phyloP scores from a whole-genome alignment of 805 yeast species.

The Kluyveromyces aestuarii region DNA sequence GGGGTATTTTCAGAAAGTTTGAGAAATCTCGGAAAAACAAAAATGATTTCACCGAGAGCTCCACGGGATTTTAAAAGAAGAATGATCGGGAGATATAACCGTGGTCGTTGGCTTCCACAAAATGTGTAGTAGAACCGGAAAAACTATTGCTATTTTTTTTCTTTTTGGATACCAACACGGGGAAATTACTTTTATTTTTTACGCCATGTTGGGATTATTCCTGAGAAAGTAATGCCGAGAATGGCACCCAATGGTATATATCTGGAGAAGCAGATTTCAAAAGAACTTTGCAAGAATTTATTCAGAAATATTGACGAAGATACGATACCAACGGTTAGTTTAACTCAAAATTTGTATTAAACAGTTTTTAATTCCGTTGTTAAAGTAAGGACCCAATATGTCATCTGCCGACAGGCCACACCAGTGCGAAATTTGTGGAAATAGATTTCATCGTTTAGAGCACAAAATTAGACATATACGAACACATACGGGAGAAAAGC shows the following conservation, averaged over 20 bases:
- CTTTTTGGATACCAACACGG: not conserved
- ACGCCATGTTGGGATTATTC: not conserved
- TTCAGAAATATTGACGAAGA: too few relatives aligned
- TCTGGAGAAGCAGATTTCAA: not conserved
- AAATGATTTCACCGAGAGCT: too few relatives aligned
- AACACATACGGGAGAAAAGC: slow-evolving; percentile 91
- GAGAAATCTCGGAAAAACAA: too few relatives aligned
- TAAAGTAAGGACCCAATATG: not conserved
- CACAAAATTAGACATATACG: slow-evolving; percentile 88
- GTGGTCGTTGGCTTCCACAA: too few relatives aligned
- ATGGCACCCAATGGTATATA: not conserved
- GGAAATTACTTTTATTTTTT: not conserved
- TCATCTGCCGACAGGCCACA: slow-evolving; percentile 48
- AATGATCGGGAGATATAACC: too few relatives aligned
- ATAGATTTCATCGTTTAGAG: slow-evolving; percentile 81
- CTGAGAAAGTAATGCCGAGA: not conserved
- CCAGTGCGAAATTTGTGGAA: slow-evolving; percentile 74
- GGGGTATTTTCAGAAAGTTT: too few relatives aligned
- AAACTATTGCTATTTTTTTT: too few relatives aligned
- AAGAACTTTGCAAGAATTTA: not conserved
- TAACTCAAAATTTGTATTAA: too few relatives aligned
- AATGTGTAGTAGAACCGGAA: too few relatives aligned
- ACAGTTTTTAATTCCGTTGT: not conserved
- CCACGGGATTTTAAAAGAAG: too few relatives aligned
- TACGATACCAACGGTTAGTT: too few relatives aligned